Evolutionary conservation across 176 grass and related monocot genomes (phyloP), one percentile per base, ranked within the genome.

Genomic region (Juncus effusus): DNA sequence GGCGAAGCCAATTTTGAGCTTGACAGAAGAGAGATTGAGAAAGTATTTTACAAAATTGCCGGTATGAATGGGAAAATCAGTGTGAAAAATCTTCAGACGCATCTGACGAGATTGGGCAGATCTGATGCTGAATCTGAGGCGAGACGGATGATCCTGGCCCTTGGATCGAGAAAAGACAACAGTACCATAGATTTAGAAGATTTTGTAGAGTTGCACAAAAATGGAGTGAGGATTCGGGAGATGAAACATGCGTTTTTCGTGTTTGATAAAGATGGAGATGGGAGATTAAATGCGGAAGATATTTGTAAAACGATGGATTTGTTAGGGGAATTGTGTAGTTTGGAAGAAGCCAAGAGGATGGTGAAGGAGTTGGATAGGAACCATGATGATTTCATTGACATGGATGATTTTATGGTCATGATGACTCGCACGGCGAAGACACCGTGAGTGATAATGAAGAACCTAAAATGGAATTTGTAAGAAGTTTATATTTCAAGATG

Each of bases 331-430:
- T 61, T 4, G 0, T 78, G 54, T 74, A 72, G 56, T 62, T 62
- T 99, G 53, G 80, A 77, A 9, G 72, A 92, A 0, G 88, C 87
- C 64, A 28, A 38, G 75, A 80, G 3, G 67, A 92, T 89, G 85
- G 71, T 92, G 64, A 86, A 53, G 64, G 7, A 70, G 38, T 13
- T 89, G 0, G 88, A 80, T 64, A 84, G 63, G 70, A 78, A 92
- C 49, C 45, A 54, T 7, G 68, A 92, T 45, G 82, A 83, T 2
- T 65, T 87, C 3, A 76, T 92, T 9, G 83, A 86, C 19, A 86
- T 97, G 88, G 78, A 86, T 35, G 94, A 92, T 49, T 92, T 97
- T 72, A 80, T 86, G 72, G 51, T 5, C 59, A 97, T 97, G 85
- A 97, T 97, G 88, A 92, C 88, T 56, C 76, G 76, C 39, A 63